These are phyloP conservation scores for Ormosia semicastrata DNA, from an alignment of 306 rosid species.

Conservation along the genomic window DNA sequence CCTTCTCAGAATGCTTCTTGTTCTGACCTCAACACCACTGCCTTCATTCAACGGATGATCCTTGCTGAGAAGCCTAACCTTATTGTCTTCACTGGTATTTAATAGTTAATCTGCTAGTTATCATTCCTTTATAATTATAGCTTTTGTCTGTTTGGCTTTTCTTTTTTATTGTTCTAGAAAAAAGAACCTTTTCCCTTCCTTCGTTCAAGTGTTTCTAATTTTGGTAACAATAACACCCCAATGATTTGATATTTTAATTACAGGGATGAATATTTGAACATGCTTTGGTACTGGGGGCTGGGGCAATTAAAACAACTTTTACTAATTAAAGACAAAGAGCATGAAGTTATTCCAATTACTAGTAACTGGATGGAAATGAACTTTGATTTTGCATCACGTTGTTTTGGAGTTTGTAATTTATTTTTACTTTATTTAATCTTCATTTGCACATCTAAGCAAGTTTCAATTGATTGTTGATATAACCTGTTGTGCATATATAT, in stretches of 20 bases:
- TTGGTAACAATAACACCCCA: not conserved
- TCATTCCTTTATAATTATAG: not conserved
- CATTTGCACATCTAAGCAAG: slow-evolving; percentile 2
- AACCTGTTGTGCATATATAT: slow-evolving; percentile 3
- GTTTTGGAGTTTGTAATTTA: not conserved
- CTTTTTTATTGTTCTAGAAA: not conserved
- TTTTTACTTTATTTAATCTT: not conserved
- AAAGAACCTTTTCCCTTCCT: not conserved
- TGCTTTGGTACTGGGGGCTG: not conserved
- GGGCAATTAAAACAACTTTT: not conserved
- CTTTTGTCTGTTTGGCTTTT: not conserved
- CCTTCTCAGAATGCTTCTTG: slow-evolving; percentile 58
- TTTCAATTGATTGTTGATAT: not conserved
- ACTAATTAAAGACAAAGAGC: not conserved
- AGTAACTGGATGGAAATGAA: slow-evolving; percentile 4
- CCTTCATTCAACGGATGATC: slow-evolving; percentile 69
- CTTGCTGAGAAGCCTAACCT: slow-evolving; percentile 90
- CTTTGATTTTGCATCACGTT: not conserved
- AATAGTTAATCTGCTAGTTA: not conserved
- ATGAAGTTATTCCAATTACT: not conserved
- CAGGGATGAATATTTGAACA: not conserved
- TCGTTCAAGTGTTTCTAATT: not conserved
- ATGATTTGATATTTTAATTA: not conserved
- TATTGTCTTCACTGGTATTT: slow-evolving; percentile 84
- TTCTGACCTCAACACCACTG: slow-evolving; percentile 85